Percentiles rank a stretch among this genome's conserved stretches.
phyloP scores from a whole-genome alignment of 164 flowering plant species.

The Cinnamomum chago region DNA sequence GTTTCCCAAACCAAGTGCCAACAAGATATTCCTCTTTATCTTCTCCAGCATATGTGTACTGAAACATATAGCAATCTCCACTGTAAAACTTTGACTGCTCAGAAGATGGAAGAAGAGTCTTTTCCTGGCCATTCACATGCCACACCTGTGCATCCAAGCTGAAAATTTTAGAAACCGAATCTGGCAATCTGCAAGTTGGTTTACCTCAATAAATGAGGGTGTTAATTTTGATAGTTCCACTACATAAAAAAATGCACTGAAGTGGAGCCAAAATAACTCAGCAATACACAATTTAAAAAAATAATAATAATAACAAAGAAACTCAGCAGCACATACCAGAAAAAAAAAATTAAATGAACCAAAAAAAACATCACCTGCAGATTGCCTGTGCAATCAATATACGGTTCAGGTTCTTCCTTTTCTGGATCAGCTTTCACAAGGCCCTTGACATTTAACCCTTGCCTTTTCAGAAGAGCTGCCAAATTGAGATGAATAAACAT shows the following conservation, averaged over 20 bases:
- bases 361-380: constrained; percentile 58
- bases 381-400: constrained; percentile 92
- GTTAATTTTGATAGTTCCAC: neutral
- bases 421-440: constrained; percentile 81
- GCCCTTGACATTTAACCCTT: constrained; percentile 95
- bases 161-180: constrained; percentile 9
- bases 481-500: constrained; percentile 8
- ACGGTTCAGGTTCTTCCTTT: constrained; percentile 84
- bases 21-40: constrained; percentile 78
- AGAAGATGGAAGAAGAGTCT: constrained; percentile 56
- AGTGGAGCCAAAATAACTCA: neutral
- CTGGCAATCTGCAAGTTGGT: neutral
- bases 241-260: neutral
- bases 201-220: neutral
- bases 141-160: constrained; percentile 64
- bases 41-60: constrained; percentile 89
- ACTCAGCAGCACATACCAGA: too few species aligned
- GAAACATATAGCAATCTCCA: constrained; percentile 95
- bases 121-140: constrained; percentile 79
- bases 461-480: constrained; percentile 85
- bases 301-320: neutral
- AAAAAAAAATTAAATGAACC: too few species aligned
- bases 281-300: neutral
- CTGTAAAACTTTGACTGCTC: constrained; percentile 86
- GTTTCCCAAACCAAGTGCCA: constrained; percentile 89